Evolutionary conservation across 257 asterid genomes (phyloP).

Genomic region (Salvia hispanica): DNA sequence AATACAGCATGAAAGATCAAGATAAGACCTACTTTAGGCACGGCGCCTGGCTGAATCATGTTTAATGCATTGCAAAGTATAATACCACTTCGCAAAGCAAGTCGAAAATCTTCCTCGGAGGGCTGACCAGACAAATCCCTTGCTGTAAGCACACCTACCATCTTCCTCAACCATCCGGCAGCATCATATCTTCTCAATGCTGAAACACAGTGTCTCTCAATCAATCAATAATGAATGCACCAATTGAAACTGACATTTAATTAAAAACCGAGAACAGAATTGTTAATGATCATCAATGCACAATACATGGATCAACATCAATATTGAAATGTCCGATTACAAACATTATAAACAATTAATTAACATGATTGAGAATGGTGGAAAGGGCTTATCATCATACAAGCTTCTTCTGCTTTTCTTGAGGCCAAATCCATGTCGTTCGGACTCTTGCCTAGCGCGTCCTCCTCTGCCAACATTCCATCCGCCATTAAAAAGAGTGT

Average conservation of each 20-base stretch:
- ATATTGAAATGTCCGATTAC: background rate
- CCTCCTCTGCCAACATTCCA: constrained; percentile 54
- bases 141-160: constrained; percentile 68
- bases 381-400: constrained; percentile 49
- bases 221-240: background rate
- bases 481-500: constrained; percentile 56
- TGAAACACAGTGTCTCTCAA: constrained; percentile 39
- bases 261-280: background rate
- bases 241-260: constrained; percentile 14
- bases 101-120: constrained; percentile 77
- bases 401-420: constrained; percentile 75
- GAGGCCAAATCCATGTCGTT: constrained; percentile 73
- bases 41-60: constrained; percentile 73
- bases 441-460: constrained; percentile 45
- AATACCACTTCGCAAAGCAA: constrained; percentile 76
- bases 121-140: constrained; percentile 81
- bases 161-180: constrained; percentile 73
- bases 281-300: constrained; percentile 11
- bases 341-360: background rate
- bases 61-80: constrained; percentile 80
- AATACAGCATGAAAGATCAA: constrained; percentile 15
- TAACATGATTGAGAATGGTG: background rate
- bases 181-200: constrained; percentile 85
- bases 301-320: background rate
- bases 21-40: constrained; percentile 59